Evolutionary conservation across 2,329 filamentous ascomycete species (phyloP).

Genomic region (Volutella citrinella): DNA sequence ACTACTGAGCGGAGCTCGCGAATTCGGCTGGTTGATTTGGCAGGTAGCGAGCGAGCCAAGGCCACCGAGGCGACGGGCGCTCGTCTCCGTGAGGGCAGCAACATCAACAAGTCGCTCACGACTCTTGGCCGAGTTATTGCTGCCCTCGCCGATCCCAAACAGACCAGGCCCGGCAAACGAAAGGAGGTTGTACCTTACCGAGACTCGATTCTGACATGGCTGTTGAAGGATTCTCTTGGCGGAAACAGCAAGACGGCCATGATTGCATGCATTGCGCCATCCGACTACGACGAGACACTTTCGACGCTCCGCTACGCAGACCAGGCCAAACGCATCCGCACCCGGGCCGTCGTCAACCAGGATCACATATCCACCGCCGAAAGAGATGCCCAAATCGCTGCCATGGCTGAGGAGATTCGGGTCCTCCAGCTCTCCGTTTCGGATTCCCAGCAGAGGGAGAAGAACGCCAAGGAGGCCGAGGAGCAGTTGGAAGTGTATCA

Average conservation of each 20-base stretch:
- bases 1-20: slow-evolving; percentile 92
- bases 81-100: slow-evolving; percentile 87
- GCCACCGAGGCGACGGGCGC: slow-evolving; percentile 92
- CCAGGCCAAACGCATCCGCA: slow-evolving; percentile 96
- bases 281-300: slow-evolving; percentile 95
- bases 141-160: slow-evolving; percentile 73
- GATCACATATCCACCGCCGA: slow-evolving; percentile 90
- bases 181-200: slow-evolving; percentile 80
- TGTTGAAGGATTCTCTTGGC: slow-evolving; percentile 91
- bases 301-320: slow-evolving; percentile 96
- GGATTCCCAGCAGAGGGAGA: slow-evolving; percentile 64
- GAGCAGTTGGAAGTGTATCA: slow-evolving; percentile 94
- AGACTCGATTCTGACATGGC: slow-evolving; percentile 79
- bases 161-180: slow-evolving; percentile 52
- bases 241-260: slow-evolving; percentile 98
- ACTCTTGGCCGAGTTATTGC: slow-evolving; percentile 95
- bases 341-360: slow-evolving; percentile 91
- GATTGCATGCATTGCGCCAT: slow-evolving; percentile 95
- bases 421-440: slow-evolving; percentile 73
- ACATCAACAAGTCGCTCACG: slow-evolving; percentile 98
- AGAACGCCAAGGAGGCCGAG: slow-evolving; percentile 73
- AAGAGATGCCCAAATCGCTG: slow-evolving; percentile 87
- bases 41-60: slow-evolving; percentile 92
- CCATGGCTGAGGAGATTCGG: slow-evolving; percentile 95
- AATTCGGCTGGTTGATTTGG: slow-evolving; percentile 91